Conservation (phyloP, 2,329 filamentous ascomycete species). For the Xylariaceae sp. region DNA sequence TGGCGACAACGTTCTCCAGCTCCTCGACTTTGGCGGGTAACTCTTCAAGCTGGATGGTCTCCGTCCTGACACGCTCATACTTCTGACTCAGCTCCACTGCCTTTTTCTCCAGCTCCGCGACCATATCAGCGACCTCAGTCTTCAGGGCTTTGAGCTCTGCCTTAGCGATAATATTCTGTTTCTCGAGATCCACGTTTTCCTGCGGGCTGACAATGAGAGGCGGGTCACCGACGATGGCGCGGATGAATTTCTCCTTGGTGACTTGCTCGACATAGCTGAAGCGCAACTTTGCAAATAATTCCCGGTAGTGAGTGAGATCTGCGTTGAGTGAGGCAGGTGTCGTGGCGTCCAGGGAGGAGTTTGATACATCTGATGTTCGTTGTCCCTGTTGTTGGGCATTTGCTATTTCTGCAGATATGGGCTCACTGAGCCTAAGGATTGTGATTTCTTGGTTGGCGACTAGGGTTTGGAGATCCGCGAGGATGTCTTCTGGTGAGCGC, state of each 20-base stretch:
- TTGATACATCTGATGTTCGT: conserved; percentile 71
- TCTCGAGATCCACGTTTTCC: conserved; percentile 78
- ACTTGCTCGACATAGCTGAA: conserved; percentile 98
- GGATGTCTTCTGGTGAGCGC: conserved; percentile 38
- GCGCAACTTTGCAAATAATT: conserved; percentile 91
- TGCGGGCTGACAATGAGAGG: conserved; percentile 78
- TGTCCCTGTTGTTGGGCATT: conserved; percentile 40
- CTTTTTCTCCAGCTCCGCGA: conserved; percentile 66
- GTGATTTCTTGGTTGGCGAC: conserved; percentile 62
- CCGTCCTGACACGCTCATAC: conserved; percentile 49
- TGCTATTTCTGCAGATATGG: conserved; percentile 57
- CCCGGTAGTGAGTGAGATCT: conserved; percentile 86
- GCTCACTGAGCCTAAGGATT: conserved; percentile 74
- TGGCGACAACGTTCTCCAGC: conserved; percentile 47
- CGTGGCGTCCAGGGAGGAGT: conserved; percentile 60
- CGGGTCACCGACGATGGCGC: conserved; percentile 85
- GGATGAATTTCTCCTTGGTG: conserved; percentile 96
- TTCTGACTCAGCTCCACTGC: conserved; percentile 56
- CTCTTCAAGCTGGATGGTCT: conserved; percentile 48
- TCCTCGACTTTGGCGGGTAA: conserved; percentile 49
- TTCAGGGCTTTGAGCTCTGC: conserved; percentile 76
- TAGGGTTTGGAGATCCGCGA: conserved; percentile 51
- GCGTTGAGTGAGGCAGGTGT: conserved; percentile 76
- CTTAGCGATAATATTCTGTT: conserved; percentile 67
- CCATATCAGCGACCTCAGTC: conserved; percentile 70